Evolutionary conservation across 371 early-diverging fungal genomes (phyloP), one percentile per base, ranked within the genome.

Genomic region (Apophysomyces variabilis): DNA sequence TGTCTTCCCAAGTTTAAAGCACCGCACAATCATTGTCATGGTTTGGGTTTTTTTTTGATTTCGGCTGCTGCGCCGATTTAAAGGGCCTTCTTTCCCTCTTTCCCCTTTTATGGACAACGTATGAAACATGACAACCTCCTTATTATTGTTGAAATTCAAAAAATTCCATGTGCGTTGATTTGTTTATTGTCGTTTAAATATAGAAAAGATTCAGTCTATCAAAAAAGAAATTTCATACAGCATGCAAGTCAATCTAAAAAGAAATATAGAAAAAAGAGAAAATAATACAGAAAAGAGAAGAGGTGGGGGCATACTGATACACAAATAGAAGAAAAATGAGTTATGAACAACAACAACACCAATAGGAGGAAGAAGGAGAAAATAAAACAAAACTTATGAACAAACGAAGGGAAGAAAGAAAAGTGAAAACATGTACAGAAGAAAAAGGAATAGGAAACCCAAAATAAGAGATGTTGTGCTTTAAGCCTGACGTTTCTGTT

Each of bases 361-460:
- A 26, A 3, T 3, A 26, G 32, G 1, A 26, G 3, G 32, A 26
- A 26, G 32, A 3, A 26, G 32, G 3, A 26, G 3, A 26, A 3
- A 26, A 1, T 26, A 36, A 13, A 57, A 44, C 18, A 39, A 41
- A 18, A 32, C 45, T 44, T 43, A 26, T 26, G 32, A 26, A 26
- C 32, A 39, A 41, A 50, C n/a, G 32, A 26, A 32, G 38, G 35
- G 47, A 18, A 63, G 59, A 66, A 63, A 39, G 8, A 62, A 37
- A 38, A 58, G 54, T 56, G 38, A 36, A 64, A 57, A 60, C 60
- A 60, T 43, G 60, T 60, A 60, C 32, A 60, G 41, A 43, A 43
- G 43, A 60, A 38, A 16, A 44, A 60, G 32, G 32, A 26, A 3
- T 26, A 26, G 32, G 32, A 26, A 26, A 26, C 3, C 32, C 32